These are phyloP conservation scores for Lactarius hatsudake DNA, from an alignment of 768 basidiomycete genomes.

Conservation along the genomic window DNA sequence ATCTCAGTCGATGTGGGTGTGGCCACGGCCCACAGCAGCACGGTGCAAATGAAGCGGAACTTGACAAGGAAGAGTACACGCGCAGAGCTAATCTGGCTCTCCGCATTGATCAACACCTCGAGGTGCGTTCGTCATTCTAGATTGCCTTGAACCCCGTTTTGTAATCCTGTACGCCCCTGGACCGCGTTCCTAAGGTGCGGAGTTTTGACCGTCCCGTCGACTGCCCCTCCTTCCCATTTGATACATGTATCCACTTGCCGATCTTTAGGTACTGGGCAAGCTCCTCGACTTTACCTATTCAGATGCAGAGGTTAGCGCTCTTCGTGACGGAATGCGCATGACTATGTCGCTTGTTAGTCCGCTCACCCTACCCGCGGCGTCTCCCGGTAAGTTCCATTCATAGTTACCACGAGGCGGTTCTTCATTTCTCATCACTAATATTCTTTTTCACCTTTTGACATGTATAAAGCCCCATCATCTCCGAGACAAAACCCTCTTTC, in stretches of 20 bases:
- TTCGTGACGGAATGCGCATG: slow-evolving; percentile 67
- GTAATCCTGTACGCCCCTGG: slow-evolving; percentile 5
- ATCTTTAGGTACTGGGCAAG: slow-evolving; percentile 62
- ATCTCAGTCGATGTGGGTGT: slow-evolving; percentile 64
- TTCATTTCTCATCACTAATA: slow-evolving; percentile 25
- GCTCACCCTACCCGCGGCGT: slow-evolving; percentile 43
- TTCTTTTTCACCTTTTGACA: slow-evolving; percentile 15
- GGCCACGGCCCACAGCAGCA: slow-evolving; percentile 65
- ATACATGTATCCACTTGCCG: slow-evolving; percentile 5
- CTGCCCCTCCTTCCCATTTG: slow-evolving; percentile 4
- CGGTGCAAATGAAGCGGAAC: slow-evolving; percentile 55
- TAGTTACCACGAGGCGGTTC: slow-evolving; percentile 27
- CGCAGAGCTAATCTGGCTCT: slow-evolving; percentile 73
- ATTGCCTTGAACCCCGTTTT: slow-evolving; percentile 2
- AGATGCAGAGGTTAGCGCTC: slow-evolving; percentile 64
- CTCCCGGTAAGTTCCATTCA: slow-evolving; percentile 46
- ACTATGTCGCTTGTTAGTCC: slow-evolving; percentile 52
- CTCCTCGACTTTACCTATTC: slow-evolving; percentile 78
- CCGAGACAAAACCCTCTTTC: slow-evolving; percentile 30
- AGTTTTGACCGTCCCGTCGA: slow-evolving; percentile 24
- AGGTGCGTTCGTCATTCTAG: slow-evolving; percentile 48
- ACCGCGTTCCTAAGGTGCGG: slow-evolving; percentile 25
- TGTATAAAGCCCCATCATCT: slow-evolving; percentile 33
- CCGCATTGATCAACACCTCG: slow-evolving; percentile 75
- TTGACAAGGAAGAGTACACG: slow-evolving; percentile 63